Percentiles rank a stretch among this genome's conserved stretches.
These are phyloP conservation scores for Aspergillus leporis DNA, from an alignment of 495 filamentous ascomycete species.

Conservation along the genomic window DNA sequence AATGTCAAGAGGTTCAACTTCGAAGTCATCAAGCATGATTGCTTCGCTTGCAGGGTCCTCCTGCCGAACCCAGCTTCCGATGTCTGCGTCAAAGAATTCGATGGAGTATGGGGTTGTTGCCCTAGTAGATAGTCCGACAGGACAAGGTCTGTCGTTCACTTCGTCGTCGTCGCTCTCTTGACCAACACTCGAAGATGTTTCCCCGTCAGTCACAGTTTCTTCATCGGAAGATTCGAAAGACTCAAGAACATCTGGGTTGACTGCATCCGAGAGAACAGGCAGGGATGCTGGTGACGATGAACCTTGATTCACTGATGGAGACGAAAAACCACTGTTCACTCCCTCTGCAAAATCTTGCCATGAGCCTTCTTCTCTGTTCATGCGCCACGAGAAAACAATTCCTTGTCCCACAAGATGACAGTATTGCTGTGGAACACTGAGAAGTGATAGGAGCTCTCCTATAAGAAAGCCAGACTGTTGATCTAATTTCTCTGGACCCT, in stretches of 20 bases:
- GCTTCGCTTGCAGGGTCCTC: background rate
- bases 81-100: background rate
- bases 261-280: background rate
- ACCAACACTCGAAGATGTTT: background rate
- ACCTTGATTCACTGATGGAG: background rate
- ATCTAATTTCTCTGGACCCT: constrained; percentile 13
- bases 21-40: background rate
- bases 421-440: constrained; percentile 15
- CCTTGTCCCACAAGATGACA: constrained; percentile 8
- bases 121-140: background rate
- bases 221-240: constrained; percentile 3
- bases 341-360: constrained; percentile 19
- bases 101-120: background rate
- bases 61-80: constrained; percentile 9
- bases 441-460: constrained; percentile 18
- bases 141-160: background rate
- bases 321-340: constrained; percentile 14
- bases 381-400: constrained; percentile 22
- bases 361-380: constrained; percentile 11
- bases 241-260: background rate
- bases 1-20: background rate
- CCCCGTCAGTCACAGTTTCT: background rate
- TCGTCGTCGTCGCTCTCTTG: background rate
- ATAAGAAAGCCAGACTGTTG: constrained; percentile 12
- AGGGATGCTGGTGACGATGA: background rate